Evolutionary conservation across 345 rosid species (phyloP).

Genomic region (Cardiospermum halicacabum): DNA sequence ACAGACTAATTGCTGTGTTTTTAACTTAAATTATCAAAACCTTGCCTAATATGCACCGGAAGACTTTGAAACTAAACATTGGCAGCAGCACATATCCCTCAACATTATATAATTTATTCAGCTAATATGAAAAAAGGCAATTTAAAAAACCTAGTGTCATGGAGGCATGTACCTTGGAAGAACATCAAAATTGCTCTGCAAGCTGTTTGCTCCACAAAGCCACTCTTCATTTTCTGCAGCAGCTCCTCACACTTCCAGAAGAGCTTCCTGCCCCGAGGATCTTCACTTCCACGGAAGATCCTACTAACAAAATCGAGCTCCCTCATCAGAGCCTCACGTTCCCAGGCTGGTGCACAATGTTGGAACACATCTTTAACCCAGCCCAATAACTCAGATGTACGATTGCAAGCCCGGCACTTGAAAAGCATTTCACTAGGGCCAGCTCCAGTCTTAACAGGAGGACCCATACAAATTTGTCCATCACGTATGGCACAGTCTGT

Average conservation of each 20-base stretch:
- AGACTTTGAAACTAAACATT: neutral
- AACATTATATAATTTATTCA: neutral
- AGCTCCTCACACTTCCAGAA: conserved; percentile 92
- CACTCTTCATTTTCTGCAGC: conserved; percentile 76
- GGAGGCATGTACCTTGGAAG: conserved; percentile 76
- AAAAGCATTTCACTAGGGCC: conserved; percentile 87
- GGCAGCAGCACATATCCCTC: neutral
- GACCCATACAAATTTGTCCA: conserved; percentile 74
- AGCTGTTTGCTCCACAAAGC: conserved; percentile 62
- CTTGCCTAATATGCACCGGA: neutral
- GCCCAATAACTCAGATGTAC: conserved; percentile 87
- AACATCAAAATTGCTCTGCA: conserved; percentile 68
- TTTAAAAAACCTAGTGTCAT: neutral
- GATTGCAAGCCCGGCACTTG: conserved; percentile 80
- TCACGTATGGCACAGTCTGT: conserved; percentile 95
- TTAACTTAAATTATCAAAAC: neutral
- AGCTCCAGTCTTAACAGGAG: conserved; percentile 59
- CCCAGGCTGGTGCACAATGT: conserved; percentile 94
- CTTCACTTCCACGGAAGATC: conserved; percentile 90
- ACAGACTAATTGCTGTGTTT: neutral
- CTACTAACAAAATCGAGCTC: conserved; percentile 89
- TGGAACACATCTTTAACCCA: conserved; percentile 98
- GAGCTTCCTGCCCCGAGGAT: conserved; percentile 74
- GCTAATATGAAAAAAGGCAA: conserved; percentile 4
- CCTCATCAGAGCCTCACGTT: conserved; percentile 69